These are phyloP conservation scores for Halteria grandinella DNA, from an alignment of 73 alveolate genomes.

Conservation along the genomic window DNA sequence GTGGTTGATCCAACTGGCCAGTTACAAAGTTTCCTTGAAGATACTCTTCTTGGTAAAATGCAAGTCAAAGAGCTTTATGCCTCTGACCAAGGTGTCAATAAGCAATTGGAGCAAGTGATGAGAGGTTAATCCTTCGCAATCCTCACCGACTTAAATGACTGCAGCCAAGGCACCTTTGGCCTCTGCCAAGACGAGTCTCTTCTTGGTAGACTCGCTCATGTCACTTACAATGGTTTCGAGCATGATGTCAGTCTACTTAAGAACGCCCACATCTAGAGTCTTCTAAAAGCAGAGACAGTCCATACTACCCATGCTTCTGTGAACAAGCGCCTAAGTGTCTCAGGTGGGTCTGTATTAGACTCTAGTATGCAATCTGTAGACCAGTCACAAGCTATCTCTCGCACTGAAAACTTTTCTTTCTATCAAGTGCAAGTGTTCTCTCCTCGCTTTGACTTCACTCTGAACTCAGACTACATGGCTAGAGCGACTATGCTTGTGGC, in stretches of 20 bases:
- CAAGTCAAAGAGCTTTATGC: slow-evolving; percentile 30
- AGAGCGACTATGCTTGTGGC: slow-evolving; percentile 44
- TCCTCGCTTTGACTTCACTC: slow-evolving; percentile 42
- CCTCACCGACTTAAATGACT: slow-evolving; percentile 47
- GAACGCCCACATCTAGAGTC: too few relatives aligned
- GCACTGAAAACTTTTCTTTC: slow-evolving; percentile 44
- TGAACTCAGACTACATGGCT: slow-evolving; percentile 37
- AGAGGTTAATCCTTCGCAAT: slow-evolving; percentile 30
- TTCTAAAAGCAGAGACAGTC: too few relatives aligned
- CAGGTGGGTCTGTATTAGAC: too few relatives aligned
- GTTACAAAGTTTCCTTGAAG: slow-evolving; percentile 11
- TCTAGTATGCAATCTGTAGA: too few relatives aligned
- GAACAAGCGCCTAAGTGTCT: too few relatives aligned
- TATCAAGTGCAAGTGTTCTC: slow-evolving; percentile 39
- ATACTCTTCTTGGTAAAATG: not conserved
- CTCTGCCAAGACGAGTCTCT: slow-evolving; percentile 14
- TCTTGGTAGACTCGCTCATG: slow-evolving; percentile 33
- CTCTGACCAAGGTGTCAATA: slow-evolving; percentile 17
- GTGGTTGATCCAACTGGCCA: slow-evolving; percentile 63
- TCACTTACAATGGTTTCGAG: slow-evolving; percentile 55
- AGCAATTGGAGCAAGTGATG: slow-evolving; percentile 18
- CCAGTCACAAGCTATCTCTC: too few relatives aligned
- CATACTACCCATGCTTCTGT: too few relatives aligned
- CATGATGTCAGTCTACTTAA: too few relatives aligned
- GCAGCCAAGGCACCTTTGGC: slow-evolving; percentile 24